Evolutionary conservation across 371 early-diverging fungal species (phyloP).

Genomic region (Mucor lusitanicus): DNA sequence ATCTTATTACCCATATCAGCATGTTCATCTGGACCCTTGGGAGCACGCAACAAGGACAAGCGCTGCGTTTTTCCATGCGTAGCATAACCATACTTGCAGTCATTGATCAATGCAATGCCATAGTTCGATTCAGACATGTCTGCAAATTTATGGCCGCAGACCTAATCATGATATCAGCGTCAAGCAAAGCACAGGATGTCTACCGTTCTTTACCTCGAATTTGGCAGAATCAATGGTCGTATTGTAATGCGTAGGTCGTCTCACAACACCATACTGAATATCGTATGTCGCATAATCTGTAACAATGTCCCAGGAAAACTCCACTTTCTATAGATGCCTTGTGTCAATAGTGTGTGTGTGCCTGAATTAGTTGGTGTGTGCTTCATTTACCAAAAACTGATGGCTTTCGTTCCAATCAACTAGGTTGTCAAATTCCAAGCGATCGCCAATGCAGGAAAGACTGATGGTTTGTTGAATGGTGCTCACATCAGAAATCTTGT

Average conservation of each 20-base stretch:
- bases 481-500: constrained; percentile 68
- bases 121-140: constrained; percentile 93
- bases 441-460: constrained; percentile 59
- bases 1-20: constrained; percentile 62
- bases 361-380: no score
- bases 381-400: constrained; percentile 65
- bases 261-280: constrained; percentile 90
- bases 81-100: constrained; percentile 91
- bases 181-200: background rate
- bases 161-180: constrained; percentile 7
- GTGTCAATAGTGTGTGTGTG: background rate
- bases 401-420: constrained; percentile 94
- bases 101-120: constrained; percentile 93
- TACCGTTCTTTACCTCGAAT: constrained; percentile 35
- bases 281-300: constrained; percentile 93
- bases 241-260: constrained; percentile 94
- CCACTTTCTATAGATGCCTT: constrained; percentile 74
- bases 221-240: constrained; percentile 91
- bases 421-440: constrained; percentile 83
- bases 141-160: constrained; percentile 93
- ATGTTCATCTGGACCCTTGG: constrained; percentile 77
- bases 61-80: constrained; percentile 82
- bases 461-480: constrained; percentile 75
- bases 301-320: constrained; percentile 84
- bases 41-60: constrained; percentile 82